Evolutionary conservation across 768 basidiomycete genomes (phyloP).

Genomic region (Pholiota conissans): DNA sequence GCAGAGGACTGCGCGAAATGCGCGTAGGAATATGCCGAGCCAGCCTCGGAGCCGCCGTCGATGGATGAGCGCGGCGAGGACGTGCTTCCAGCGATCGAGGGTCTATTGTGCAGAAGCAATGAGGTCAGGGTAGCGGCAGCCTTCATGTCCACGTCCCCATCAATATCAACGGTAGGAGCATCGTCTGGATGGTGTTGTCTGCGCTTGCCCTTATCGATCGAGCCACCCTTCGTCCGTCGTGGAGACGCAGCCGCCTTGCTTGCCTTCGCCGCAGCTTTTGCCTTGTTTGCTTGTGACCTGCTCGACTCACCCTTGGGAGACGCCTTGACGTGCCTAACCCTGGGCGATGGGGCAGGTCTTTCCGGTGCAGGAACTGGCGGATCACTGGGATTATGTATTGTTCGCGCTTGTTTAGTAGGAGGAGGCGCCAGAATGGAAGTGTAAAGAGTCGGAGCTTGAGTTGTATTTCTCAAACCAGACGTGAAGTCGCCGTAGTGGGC

Average conservation of each 20-base stretch:
- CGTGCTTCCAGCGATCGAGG: constrained; percentile 57
- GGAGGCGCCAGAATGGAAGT: constrained; percentile 76
- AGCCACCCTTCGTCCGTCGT: constrained; percentile 40
- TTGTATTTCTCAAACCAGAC: constrained; percentile 32
- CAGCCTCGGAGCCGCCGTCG: constrained; percentile 60
- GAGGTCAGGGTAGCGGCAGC: constrained; percentile 81
- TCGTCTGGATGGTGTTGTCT: constrained; percentile 28
- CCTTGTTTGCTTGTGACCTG: constrained; percentile 34
- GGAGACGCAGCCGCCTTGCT: constrained; percentile 32
- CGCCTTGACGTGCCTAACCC: constrained; percentile 37
- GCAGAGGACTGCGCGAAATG: constrained; percentile 71
- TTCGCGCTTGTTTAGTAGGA: constrained; percentile 73
- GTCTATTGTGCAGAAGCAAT: constrained; percentile 59
- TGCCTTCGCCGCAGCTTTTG: not conserved
- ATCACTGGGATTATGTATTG: constrained; percentile 73
- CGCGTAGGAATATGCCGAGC: constrained; percentile 60
- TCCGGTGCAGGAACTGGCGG: constrained; percentile 61
- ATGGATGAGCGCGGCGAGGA: constrained; percentile 74
- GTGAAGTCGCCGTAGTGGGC: constrained; percentile 30
- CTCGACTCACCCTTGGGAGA: constrained; percentile 47
- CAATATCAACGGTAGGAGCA: constrained; percentile 27
- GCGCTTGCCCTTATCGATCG: constrained; percentile 49
- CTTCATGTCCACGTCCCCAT: constrained; percentile 67
- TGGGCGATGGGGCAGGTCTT: constrained; percentile 45
- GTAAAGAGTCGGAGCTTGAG: constrained; percentile 62